Conservation (phyloP, 371 early-diverging fungal species). For the Mortierella sp. region DNA sequence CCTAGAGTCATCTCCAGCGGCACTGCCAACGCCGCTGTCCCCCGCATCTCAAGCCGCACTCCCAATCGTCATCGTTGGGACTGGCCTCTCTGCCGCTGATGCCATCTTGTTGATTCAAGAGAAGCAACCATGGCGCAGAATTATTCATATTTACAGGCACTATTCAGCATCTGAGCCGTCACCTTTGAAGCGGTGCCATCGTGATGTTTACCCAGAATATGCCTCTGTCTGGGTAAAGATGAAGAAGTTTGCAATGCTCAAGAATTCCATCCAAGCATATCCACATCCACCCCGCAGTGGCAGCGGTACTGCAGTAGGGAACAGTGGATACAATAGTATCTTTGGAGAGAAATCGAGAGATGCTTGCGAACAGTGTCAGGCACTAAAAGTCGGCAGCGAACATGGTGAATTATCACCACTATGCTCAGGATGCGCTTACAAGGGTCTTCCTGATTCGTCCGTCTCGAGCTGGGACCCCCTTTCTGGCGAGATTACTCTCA, state of each 20-base stretch:
- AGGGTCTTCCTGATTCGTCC: constrained; percentile 46
- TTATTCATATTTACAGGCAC: constrained; percentile 52
- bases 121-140: constrained; percentile 43
- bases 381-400: background rate
- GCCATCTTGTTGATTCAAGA: constrained; percentile 53
- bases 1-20: background rate
- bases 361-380: background rate
- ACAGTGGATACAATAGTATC: constrained; percentile 1
- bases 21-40: background rate
- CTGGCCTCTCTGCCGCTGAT: constrained; percentile 58
- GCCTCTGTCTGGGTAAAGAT: constrained; percentile 48
- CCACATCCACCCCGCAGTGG: background rate
- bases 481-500: constrained; percentile 24
- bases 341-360: background rate
- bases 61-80: constrained; percentile 54
- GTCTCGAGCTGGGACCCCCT: constrained; percentile 38
- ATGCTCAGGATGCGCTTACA: constrained; percentile 38
- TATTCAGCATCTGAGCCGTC: constrained; percentile 52
- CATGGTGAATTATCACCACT: constrained; percentile 7
- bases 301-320: background rate
- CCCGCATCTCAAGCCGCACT: background rate
- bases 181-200: constrained; percentile 47
- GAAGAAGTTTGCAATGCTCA: constrained; percentile 43
- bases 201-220: constrained; percentile 56
- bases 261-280: constrained; percentile 36